Conservation (phyloP, 495 filamentous ascomycete genomes). For the Daldinia grandis region DNA sequence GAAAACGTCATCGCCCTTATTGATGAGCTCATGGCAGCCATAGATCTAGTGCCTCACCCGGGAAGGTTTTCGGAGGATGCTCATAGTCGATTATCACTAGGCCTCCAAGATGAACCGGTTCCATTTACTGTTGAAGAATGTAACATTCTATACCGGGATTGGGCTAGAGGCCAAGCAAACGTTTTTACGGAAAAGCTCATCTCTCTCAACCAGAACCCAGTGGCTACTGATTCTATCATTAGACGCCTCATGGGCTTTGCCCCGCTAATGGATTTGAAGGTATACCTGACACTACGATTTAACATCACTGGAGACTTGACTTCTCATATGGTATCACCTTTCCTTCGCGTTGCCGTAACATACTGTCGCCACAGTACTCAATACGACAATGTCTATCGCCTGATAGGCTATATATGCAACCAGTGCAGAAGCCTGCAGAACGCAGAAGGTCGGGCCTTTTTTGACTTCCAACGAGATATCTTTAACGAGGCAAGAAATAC, state of each 20-base stretch:
- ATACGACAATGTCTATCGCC: conserved; percentile 34
- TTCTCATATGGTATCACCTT: conserved; percentile 47
- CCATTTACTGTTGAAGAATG: conserved; percentile 52
- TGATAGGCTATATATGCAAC: conserved; percentile 48
- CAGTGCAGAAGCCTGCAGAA: conserved; percentile 54
- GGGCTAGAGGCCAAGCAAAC: conserved; percentile 48
- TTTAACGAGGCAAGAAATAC: conserved; percentile 45
- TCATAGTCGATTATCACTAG: conserved; percentile 39
- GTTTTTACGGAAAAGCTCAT: conserved; percentile 63
- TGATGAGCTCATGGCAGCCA: conserved; percentile 56
- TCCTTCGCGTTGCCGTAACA: conserved; percentile 46
- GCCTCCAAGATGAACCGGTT: conserved; percentile 41
- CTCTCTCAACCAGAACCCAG: conserved; percentile 56
- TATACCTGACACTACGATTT: conserved; percentile 46
- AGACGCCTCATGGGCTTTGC: conserved; percentile 50
- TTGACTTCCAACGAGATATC: conserved; percentile 52
- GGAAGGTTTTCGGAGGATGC: conserved; percentile 52
- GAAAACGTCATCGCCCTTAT: conserved; percentile 63
- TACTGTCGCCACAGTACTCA: conserved; percentile 49
- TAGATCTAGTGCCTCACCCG: conserved; percentile 59
- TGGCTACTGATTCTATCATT: conserved; percentile 55
- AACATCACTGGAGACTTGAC: conserved; percentile 49
- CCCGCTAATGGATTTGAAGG: conserved; percentile 45
- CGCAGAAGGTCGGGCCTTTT: conserved; percentile 52
- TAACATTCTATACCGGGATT: conserved; percentile 53